Evolutionary conservation across 306 rosid species (phyloP).

Genomic region (Sesbania bispinosa): DNA sequence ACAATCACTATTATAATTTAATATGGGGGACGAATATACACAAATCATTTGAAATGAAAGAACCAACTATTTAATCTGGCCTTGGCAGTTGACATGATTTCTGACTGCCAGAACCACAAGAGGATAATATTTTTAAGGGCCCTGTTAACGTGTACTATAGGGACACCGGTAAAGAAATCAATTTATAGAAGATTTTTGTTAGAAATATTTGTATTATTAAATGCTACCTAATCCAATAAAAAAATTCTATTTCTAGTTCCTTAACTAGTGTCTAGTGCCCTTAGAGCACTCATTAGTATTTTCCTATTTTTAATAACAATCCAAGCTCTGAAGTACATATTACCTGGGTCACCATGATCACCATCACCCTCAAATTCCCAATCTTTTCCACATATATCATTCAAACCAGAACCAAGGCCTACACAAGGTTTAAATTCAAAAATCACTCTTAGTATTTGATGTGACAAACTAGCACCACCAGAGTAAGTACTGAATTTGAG

Average conservation of each 20-base stretch:
- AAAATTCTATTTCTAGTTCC: too few relatives aligned
- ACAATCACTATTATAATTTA: conserved; percentile 3
- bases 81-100: not conserved
- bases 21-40: not conserved
- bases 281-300: too few relatives aligned
- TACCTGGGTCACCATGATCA: conserved; percentile 93
- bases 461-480: not conserved
- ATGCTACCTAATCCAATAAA: too few relatives aligned
- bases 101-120: conserved; percentile 12
- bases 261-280: too few relatives aligned
- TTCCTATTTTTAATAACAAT: conserved; percentile 9
- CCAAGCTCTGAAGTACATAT: not conserved
- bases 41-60: conserved; percentile 3
- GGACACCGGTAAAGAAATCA: too few relatives aligned
- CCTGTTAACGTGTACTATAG: too few relatives aligned
- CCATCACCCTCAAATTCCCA: conserved; percentile 64
- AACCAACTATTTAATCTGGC: not conserved
- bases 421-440: conserved; percentile 22
- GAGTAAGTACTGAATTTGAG: conserved; percentile 5
- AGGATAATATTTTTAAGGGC: not conserved
- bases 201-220: too few relatives aligned
- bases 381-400: conserved; percentile 93
- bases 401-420: conserved; percentile 86
- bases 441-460: conserved; percentile 15
- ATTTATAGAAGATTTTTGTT: too few relatives aligned